Percentiles rank a stretch among this genome's conserved stretches.
phyloP scores from a whole-genome alignment of 805 yeast species.

The Starmerella stellata region DNA sequence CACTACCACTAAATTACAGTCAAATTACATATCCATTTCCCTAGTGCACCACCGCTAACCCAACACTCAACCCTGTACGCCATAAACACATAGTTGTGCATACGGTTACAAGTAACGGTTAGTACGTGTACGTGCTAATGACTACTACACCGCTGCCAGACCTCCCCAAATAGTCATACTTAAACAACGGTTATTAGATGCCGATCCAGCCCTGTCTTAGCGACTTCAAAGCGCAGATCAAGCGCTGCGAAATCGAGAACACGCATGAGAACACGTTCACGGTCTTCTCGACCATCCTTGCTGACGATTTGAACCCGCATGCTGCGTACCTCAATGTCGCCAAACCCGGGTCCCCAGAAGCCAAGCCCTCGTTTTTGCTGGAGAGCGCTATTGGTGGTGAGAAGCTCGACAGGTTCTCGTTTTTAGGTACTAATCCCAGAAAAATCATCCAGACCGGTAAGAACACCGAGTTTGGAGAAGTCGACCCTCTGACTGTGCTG shows the following conservation, averaged over 20 bases:
- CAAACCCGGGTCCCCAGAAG: conserved; percentile 34
- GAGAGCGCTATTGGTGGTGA: conserved; percentile 86
- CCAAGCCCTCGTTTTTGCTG: conserved; percentile 54
- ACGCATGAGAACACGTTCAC: conserved; percentile 55
- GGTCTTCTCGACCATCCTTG: conserved; percentile 51
- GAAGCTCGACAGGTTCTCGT: conserved; percentile 74
- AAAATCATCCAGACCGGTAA: conserved; percentile 74
- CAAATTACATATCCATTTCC: no score
- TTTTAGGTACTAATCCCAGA: conserved; percentile 72
- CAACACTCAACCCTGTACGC: no score
- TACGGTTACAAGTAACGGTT: no score
- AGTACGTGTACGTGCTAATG: no score
- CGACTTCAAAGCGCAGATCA: conserved; percentile 26
- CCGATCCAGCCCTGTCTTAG: conserved; percentile 36
- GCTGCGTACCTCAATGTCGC: conserved; percentile 75
- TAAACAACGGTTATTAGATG: background rate
- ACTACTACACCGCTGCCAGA: no score
- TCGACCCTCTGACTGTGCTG: conserved; percentile 61
- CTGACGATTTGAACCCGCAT: conserved; percentile 74
- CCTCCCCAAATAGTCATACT: background rate
- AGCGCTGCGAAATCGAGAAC: conserved; percentile 18
- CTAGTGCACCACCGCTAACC: no score
- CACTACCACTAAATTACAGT: no score
- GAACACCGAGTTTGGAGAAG: conserved; percentile 34
- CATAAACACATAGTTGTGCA: no score